phyloP scores from a whole-genome alignment of 306 rosid species.

The Prunus mongolica region DNA sequence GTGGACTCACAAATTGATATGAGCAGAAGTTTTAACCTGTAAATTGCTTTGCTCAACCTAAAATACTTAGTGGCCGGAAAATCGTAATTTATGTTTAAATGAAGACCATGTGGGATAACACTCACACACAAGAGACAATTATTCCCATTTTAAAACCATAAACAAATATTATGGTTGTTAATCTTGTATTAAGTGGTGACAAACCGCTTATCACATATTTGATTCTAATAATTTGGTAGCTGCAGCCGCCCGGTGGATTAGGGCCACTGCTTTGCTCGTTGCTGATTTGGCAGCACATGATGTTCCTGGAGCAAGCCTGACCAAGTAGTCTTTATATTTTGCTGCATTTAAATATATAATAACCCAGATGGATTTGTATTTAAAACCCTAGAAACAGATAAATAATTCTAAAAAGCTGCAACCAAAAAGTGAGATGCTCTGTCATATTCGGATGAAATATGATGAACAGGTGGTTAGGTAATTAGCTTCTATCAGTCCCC shows the following conservation, averaged over 20 bases:
- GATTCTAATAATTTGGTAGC: neutral
- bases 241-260: constrained; percentile 23
- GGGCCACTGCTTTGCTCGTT: constrained; percentile 11
- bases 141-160: neutral
- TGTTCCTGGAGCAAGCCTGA: neutral
- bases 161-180: neutral
- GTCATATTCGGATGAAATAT: neutral
- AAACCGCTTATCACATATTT: neutral
- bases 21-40: neutral
- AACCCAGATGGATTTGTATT: neutral
- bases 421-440: constrained; percentile 3
- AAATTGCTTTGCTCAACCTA: neutral
- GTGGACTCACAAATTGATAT: neutral
- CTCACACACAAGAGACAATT: neutral
- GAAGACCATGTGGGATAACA: constrained; percentile 8
- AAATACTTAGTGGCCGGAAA: neutral
- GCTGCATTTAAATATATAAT: neutral
- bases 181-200: constrained; percentile 2
- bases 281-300: constrained; percentile 11
- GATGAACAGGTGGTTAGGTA: neutral
- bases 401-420: neutral
- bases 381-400: neutral
- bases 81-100: neutral
- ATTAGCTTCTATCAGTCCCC: neutral
- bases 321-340: neutral